Base-by-base conservation (phyloP, 495 filamentous ascomycete genomes). In the Jackrogersella minutella region DNA sequence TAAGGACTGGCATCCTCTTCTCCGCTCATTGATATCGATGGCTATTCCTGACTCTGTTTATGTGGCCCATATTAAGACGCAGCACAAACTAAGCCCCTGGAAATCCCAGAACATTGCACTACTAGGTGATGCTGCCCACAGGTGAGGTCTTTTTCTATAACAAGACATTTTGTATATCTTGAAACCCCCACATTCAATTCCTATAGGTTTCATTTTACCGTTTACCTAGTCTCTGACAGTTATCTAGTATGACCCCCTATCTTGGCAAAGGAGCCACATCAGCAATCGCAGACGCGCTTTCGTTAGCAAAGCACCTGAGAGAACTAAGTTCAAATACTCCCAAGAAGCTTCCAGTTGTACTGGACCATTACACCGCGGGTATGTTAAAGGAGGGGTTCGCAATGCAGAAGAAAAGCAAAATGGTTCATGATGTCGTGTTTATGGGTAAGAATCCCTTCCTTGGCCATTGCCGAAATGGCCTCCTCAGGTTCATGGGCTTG, bases 321-420 rank as follows among this genome's bases (percentile, higher is more conserved):
- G 19, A 21, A 1, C 21, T 46, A 2, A 13, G 6, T 26, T 9
- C 41, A 21, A 19, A 46, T 11, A 46, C 10, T n/a, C 13, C 41
- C 21, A 13, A 46, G 41, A 24, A 26, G n/a, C 21, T 46, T 5
- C 41, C 41, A 13, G 9, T 5, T 7, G 22, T 46, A 5, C 9
- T 46, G 14, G 41, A 46, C 7, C 19, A 46, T 7, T 46, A 46
- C 11, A 46, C 41, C 8, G 10, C 41, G 21, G 41, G 41, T 28
- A 46, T 46, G 41, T 26, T 46, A 21, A 46, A 46, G 10, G 41
- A 46, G 2, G 41, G 41, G 9, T 46, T 46, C 13, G 2, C 19
- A 13, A 46, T 46, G 41, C 41, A 46, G 11, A 46, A 46, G 41
- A 46, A 46, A n/a, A 46, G 41, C 11, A 46, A 46, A 46, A 24